Conservation (phyloP, 2,329 filamentous ascomycete genomes). For the Annulohypoxylon truncatum region DNA sequence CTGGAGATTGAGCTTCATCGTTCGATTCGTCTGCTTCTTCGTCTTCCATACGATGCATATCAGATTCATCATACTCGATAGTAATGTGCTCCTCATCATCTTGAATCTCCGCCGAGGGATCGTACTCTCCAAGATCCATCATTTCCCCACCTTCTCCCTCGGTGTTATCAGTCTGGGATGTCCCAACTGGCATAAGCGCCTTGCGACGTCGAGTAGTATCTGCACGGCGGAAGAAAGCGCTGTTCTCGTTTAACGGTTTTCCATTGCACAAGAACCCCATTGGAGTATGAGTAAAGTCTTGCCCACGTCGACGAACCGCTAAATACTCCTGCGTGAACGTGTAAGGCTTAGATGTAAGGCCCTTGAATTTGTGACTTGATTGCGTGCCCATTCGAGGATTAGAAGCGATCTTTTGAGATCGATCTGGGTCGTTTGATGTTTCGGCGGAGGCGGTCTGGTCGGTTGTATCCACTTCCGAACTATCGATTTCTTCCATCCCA, state of each 20-base stretch:
- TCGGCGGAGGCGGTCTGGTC: slow-evolving; percentile 24
- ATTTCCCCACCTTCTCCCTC: slow-evolving; percentile 27
- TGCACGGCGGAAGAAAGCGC: slow-evolving; percentile 62
- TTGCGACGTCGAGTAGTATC: slow-evolving; percentile 15
- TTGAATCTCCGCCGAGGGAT: slow-evolving; percentile 34
- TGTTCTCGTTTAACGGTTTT: slow-evolving; percentile 58
- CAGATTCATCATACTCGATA: slow-evolving; percentile 44
- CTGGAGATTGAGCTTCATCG: background rate
- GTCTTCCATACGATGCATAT: slow-evolving; percentile 27
- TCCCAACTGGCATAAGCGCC: slow-evolving; percentile 24
- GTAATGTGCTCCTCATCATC: slow-evolving; percentile 35
- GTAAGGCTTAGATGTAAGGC: slow-evolving; percentile 53
- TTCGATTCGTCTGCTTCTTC: background rate
- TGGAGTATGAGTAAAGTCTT: slow-evolving; percentile 69
- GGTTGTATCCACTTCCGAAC: slow-evolving; percentile 29
- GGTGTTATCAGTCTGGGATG: slow-evolving; percentile 16
- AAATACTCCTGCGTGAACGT: slow-evolving; percentile 68
- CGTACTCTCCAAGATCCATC: slow-evolving; percentile 41
- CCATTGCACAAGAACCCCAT: slow-evolving; percentile 68
- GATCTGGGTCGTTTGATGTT: slow-evolving; percentile 5
- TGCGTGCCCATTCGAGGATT: background rate
- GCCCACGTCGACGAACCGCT: slow-evolving; percentile 63
- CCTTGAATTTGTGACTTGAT: slow-evolving; percentile 14
- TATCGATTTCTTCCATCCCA: slow-evolving; percentile 32
- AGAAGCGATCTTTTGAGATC: background rate